phyloP scores from a whole-genome alignment of 169 alveolate genomes.

The Toxoplasma gondii region DNA sequence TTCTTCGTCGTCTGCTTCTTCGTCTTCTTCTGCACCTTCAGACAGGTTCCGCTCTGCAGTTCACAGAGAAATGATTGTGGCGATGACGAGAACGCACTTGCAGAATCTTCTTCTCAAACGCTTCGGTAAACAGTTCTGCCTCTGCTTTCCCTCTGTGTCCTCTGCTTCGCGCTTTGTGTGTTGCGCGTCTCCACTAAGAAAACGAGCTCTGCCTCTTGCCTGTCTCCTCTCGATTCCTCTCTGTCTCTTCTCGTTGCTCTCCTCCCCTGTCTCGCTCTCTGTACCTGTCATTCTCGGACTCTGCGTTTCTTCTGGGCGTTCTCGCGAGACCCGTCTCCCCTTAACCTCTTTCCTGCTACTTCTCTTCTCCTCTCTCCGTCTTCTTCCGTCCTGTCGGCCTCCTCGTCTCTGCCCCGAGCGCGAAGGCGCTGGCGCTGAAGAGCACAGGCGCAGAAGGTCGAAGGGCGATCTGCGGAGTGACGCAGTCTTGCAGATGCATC shows the following conservation, averaged over 20 bases:
- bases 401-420: no score
- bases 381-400: no score
- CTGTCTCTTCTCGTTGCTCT: not conserved
- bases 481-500: no score
- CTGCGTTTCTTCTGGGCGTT: not conserved
- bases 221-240: not conserved
- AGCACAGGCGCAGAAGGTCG: no score
- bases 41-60: conserved; percentile 62
- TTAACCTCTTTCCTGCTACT: no score
- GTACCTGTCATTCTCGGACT: not conserved
- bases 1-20: not conserved
- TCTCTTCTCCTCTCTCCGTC: no score
- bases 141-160: not conserved
- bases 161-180: not conserved
- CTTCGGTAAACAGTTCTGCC: conserved; percentile 37
- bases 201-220: not conserved
- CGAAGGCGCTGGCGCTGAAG: no score
- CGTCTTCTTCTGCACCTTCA: not conserved
- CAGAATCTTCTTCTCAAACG: conserved; percentile 64
- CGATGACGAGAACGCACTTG: conserved; percentile 54
- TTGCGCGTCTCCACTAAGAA: not conserved
- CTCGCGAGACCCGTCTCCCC: not conserved
- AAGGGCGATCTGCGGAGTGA: no score
- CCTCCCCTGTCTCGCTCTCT: not conserved
- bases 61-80: conserved; percentile 64